Conservation (phyloP, 306 rosid genomes). For the Fagus crenata region DNA sequence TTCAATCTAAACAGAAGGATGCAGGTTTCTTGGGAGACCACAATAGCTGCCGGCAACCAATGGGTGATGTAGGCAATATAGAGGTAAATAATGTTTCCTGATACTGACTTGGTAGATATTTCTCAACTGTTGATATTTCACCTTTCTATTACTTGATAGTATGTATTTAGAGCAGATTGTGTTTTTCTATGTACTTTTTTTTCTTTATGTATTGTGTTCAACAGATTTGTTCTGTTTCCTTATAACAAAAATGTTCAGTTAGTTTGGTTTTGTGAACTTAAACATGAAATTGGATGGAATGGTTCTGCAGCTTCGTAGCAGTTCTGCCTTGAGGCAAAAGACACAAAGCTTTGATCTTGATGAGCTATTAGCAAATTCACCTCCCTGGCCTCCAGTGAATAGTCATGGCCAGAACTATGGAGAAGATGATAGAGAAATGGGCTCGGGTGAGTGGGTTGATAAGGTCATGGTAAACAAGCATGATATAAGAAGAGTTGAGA, state of each 20-base stretch:
- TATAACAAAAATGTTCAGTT: constrained; percentile 4
- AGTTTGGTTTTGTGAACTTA: constrained; percentile 14
- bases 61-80: constrained; percentile 54
- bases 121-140: not conserved
- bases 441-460: constrained; percentile 86
- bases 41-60: constrained; percentile 49
- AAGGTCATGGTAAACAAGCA: constrained; percentile 97
- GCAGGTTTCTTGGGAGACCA: constrained; percentile 42
- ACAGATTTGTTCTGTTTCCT: not conserved
- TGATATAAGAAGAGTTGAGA: constrained; percentile 58
- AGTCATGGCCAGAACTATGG: constrained; percentile 55
- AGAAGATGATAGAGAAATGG: constrained; percentile 77
- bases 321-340: constrained; percentile 52
- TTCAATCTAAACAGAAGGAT: constrained; percentile 41
- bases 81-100: constrained; percentile 41
- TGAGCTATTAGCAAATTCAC: constrained; percentile 72
- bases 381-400: constrained; percentile 85
- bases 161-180: not conserved
- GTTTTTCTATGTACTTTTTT: not conserved
- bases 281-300: constrained; percentile 17
- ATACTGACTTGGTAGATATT: not conserved
- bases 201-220: not conserved
- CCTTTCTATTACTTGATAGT: not conserved
- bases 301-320: constrained; percentile 59
- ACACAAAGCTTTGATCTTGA: constrained; percentile 79